Percentiles rank a stretch among this genome's conserved stretches.
phyloP scores from a whole-genome alignment of 2,329 filamentous ascomycete genomes.

The Pleurostoma richardsiae region DNA sequence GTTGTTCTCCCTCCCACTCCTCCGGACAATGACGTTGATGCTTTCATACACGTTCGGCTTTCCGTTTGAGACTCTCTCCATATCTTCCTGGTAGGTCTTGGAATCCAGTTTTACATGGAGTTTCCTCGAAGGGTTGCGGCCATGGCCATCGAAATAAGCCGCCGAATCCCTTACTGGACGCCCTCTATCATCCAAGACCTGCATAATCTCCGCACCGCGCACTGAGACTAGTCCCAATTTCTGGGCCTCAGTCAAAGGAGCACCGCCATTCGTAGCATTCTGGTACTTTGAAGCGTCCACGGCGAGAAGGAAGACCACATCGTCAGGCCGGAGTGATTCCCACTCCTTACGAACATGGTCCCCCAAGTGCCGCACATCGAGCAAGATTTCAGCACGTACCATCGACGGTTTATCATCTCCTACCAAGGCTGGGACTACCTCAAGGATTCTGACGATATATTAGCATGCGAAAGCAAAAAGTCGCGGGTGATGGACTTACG shows the following conservation, averaged over 20 bases:
- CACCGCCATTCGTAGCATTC: conserved; percentile 46
- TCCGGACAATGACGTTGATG: conserved; percentile 81
- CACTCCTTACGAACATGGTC: conserved; percentile 77
- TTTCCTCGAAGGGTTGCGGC: conserved; percentile 56
- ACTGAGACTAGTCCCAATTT: conserved; percentile 65
- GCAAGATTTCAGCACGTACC: conserved; percentile 78
- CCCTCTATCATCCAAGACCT: conserved; percentile 81
- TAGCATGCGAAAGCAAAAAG: conserved; percentile 4
- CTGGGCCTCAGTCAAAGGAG: conserved; percentile 44
- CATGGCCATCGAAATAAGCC: conserved; percentile 58
- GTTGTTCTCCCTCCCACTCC: conserved; percentile 89
- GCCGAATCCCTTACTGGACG: conserved; percentile 61
- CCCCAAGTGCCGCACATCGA: conserved; percentile 77
- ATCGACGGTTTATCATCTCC: conserved; percentile 78
- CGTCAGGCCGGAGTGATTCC: conserved; percentile 81
- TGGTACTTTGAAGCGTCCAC: conserved; percentile 58
- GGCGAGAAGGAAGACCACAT: conserved; percentile 82
- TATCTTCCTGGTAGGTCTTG: conserved; percentile 71
- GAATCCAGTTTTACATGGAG: conserved; percentile 80
- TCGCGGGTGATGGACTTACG: conserved; percentile 28
- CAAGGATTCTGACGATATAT: conserved; percentile 55
- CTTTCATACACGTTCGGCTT: conserved; percentile 74
- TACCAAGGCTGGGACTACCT: conserved; percentile 77
- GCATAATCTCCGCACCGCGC: conserved; percentile 79
- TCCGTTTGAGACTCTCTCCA: conserved; percentile 57